Conservation (phyloP, 257 asterid species). For the Datura wrightii region DNA sequence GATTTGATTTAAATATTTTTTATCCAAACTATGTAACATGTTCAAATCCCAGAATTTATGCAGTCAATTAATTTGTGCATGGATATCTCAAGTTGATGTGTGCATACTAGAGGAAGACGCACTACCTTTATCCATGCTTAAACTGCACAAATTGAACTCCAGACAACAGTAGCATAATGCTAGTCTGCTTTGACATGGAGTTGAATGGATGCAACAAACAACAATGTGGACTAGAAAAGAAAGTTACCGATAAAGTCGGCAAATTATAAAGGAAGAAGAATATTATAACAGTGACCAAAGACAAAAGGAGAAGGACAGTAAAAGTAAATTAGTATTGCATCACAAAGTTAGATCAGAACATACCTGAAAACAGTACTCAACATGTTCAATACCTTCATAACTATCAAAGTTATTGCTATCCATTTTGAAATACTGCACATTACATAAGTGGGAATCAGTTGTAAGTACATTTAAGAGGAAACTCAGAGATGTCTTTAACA, state of each 20-base stretch:
- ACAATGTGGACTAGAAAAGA: background rate
- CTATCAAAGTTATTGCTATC: slow-evolving; percentile 65
- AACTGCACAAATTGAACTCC: background rate
- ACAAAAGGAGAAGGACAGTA: background rate
- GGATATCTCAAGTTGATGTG: slow-evolving; percentile 24
- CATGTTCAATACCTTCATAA: slow-evolving; percentile 85
- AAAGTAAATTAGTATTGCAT: background rate
- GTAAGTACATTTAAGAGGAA: background rate
- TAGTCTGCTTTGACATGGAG: slow-evolving; percentile 15
- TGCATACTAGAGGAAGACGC: slow-evolving; percentile 10
- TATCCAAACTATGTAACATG: background rate
- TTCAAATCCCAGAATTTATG: slow-evolving; percentile 22
- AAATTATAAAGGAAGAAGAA: background rate
- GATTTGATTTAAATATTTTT: background rate
- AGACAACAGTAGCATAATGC: slow-evolving; percentile 16
- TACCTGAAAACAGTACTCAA: slow-evolving; percentile 94
- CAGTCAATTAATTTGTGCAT: background rate
- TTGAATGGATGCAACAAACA: slow-evolving; percentile 22
- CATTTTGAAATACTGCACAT: slow-evolving; percentile 91
- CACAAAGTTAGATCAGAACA: slow-evolving; percentile 17
- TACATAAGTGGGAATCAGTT: slow-evolving; percentile 36
- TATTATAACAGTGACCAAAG: background rate
- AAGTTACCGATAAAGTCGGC: background rate
- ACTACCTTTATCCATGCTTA: slow-evolving; percentile 20
- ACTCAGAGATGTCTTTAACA: background rate